Evolutionary conservation across 129 eudicot genomes (phyloP).

Genomic region (Flaveria bidentis): DNA sequence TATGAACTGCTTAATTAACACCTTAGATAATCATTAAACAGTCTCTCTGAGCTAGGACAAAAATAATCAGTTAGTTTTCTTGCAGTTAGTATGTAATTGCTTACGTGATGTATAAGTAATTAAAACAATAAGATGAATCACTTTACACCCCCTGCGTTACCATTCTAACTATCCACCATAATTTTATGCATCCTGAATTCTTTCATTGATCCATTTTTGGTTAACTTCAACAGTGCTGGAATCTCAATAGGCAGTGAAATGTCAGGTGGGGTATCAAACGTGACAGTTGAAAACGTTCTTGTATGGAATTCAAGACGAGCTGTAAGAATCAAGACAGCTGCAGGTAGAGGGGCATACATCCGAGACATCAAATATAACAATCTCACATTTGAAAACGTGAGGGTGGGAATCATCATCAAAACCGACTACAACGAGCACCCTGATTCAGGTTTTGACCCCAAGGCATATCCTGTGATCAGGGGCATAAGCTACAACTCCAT

Average conservation of each 20-base stretch:
- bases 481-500: constrained; percentile 67
- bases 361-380: constrained; percentile 63
- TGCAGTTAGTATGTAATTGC: background rate
- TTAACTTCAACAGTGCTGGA: constrained; percentile 65
- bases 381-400: constrained; percentile 67
- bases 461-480: constrained; percentile 63
- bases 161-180: background rate
- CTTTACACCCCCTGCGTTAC: background rate
- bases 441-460: constrained; percentile 61
- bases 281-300: constrained; percentile 62
- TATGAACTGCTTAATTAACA: background rate
- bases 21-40: background rate
- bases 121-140: background rate
- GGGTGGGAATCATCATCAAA: constrained; percentile 89
- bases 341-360: constrained; percentile 86
- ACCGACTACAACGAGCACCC: constrained; percentile 98
- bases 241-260: constrained; percentile 94
- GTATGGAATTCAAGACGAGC: constrained; percentile 87
- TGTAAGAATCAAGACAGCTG: constrained; percentile 83
- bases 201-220: constrained; percentile 3
- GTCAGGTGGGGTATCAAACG: constrained; percentile 92
- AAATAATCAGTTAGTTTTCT: background rate
- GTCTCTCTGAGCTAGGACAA: background rate
- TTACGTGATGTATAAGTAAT: background rate
- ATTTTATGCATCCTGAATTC: background rate